These are phyloP conservation scores for Eimeria brunetti DNA, from an alignment of 169 alveolate genomes.

Conservation along the genomic window DNA sequence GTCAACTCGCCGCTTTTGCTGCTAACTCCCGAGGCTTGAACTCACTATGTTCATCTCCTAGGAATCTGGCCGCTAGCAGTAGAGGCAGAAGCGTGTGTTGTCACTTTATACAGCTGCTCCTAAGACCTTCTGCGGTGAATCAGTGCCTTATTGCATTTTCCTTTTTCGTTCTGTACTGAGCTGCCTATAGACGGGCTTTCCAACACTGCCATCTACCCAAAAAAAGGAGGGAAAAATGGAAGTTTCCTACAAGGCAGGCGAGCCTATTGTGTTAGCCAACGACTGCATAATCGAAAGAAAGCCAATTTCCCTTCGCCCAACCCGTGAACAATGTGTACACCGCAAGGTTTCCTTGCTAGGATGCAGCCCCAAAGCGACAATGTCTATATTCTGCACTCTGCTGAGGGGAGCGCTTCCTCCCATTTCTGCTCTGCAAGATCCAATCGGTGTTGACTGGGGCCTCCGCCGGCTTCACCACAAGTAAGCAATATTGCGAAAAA, in stretches of 20 bases:
- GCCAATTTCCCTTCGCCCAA: background rate
- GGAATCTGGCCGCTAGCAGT: background rate
- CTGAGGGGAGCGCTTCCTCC: conserved; percentile 14
- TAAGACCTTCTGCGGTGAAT: background rate
- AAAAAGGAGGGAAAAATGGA: background rate
- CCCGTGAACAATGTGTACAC: background rate
- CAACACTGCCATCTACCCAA: background rate
- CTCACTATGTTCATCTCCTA: background rate
- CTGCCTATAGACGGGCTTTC: background rate
- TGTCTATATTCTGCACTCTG: conserved; percentile 44
- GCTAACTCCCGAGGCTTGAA: background rate
- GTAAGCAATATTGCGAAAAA: background rate
- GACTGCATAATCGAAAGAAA: background rate
- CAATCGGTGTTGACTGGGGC: conserved; percentile 68
- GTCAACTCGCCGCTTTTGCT: background rate
- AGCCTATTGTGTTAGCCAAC: background rate
- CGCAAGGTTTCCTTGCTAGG: conserved; percentile 53
- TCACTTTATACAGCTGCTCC: background rate
- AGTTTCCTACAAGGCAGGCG: background rate
- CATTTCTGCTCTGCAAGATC: conserved; percentile 2
- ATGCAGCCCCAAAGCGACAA: conserved; percentile 10
- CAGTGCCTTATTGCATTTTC: background rate
- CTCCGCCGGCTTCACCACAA: conserved; percentile 58
- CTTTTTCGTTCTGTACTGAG: background rate
- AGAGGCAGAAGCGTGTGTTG: background rate